These are phyloP conservation scores for Quercus lobata DNA, from an alignment of 331 rosid species.

Conservation along the genomic window DNA sequence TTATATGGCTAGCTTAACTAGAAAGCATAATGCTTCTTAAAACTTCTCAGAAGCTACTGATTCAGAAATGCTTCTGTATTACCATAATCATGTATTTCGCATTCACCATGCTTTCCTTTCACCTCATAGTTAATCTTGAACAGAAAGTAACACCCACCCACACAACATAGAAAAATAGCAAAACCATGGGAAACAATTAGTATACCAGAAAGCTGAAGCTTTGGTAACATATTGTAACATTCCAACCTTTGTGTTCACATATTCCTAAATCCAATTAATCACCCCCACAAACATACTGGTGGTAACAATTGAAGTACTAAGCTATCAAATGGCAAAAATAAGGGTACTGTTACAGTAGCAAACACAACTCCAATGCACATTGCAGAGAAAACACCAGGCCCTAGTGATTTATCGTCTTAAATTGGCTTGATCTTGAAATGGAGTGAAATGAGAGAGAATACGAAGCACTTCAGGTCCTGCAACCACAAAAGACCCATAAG, in stretches of 20 bases:
- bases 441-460: slow-evolving; percentile 90
- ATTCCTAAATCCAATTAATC: background rate
- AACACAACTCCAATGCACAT: background rate
- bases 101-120: no score
- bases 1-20: background rate
- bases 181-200: background rate
- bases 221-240: background rate
- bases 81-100: no score
- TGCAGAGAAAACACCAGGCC: background rate
- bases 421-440: slow-evolving; percentile 99
- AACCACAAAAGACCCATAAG: slow-evolving; percentile 18
- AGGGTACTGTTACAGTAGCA: background rate
- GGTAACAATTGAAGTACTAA: background rate
- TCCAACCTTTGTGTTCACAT: background rate
- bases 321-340: background rate
- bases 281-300: background rate
- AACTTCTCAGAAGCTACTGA: background rate
- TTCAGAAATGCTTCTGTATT: no score
- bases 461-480: slow-evolving; percentile 98
- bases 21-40: background rate
- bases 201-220: background rate
- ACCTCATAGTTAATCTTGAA: no score
- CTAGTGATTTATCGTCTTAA: slow-evolving; percentile 26
- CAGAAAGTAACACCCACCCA: background rate
- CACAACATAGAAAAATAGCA: background rate